Base-by-base conservation (phyloP, 768 basidiomycete species). In the Phaeotremella fagi region DNA sequence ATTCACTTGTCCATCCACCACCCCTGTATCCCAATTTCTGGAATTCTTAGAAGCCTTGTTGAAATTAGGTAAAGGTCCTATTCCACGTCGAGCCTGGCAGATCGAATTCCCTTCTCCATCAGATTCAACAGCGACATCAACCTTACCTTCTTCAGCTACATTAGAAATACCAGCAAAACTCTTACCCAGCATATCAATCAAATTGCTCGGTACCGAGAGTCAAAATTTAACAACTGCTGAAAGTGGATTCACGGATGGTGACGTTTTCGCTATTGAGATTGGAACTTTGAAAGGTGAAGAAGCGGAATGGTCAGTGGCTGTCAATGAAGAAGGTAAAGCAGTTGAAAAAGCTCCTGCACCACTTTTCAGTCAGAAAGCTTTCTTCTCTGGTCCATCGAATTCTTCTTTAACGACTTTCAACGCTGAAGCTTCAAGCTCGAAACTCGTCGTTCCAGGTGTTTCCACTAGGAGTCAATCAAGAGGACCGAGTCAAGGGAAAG, bases 251-350 rank as follows among this genome's bases (percentile, higher is more conserved):
- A 57, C 62, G 35, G 31, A 57, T 2, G 84, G 81, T 23, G 88
- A 90, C 65, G 76, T 79, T 1, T 85, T 91, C 72, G 82, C 84
- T 1, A 81, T 90, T n/a, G 90, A 95, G 63, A 81, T 85, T 36
- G 64, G 56, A 66, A 81, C 82, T 63, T 68, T 75, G 29, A 49
- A 48, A 3, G 42, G 23, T 23, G 28, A 48, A 26, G 27, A 28
- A 7, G 48, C 26, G 0, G 50, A 51, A 3, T 90, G 87, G 87
- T 64, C 83, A 20, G 75, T 80, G 2, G 79, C 82, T 42, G 54
- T 59, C 44, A 57, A 55, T 26, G 57, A 63, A 45, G 72, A 64
- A 54, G 55, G 58, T 48, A 35, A 51, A 38, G 55, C 64, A 22
- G 26, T 52, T 22, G 54, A 64, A 24, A 66, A 70, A 41, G 45